phyloP scores from a whole-genome alignment of 345 rosid genomes.

The Gossypioides kirkii region DNA sequence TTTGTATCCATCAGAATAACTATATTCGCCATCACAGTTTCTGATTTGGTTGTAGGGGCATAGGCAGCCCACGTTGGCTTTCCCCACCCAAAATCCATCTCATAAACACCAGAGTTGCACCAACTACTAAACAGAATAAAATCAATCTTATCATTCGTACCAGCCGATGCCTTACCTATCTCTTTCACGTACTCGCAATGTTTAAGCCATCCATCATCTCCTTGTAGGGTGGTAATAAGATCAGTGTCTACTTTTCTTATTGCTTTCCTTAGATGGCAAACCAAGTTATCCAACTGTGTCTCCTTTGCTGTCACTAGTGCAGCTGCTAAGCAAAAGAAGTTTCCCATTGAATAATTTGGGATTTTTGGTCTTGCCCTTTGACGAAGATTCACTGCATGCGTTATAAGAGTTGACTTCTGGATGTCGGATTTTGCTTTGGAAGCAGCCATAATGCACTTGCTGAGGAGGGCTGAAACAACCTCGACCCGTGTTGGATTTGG shows the following conservation, averaged over 20 bases:
- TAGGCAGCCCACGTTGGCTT: neutral
- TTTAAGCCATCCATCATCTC: neutral
- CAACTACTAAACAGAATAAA: neutral
- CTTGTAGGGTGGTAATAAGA: neutral
- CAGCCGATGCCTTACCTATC: neutral
- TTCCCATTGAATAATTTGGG: neutral
- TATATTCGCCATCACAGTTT: neutral
- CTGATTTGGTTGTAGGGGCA: neutral
- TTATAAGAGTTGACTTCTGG: neutral
- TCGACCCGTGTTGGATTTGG: conserved; percentile 20
- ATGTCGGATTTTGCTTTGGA: neutral
- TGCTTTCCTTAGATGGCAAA: neutral
- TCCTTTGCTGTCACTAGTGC: neutral
- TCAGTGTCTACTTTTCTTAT: neutral
- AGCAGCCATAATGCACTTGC: conserved; percentile 14
- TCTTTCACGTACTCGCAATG: neutral
- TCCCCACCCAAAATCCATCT: neutral
- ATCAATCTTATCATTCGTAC: neutral
- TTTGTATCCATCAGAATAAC: neutral
- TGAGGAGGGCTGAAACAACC: conserved; percentile 21
- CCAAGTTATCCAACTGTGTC: neutral
- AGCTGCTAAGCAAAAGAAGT: neutral
- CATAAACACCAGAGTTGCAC: conserved; percentile 1
- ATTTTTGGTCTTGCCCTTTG: conserved; percentile 4
- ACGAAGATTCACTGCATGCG: conserved; percentile 10